Conservation (phyloP, 257 asterid genomes). For the Asclepias syriaca region DNA sequence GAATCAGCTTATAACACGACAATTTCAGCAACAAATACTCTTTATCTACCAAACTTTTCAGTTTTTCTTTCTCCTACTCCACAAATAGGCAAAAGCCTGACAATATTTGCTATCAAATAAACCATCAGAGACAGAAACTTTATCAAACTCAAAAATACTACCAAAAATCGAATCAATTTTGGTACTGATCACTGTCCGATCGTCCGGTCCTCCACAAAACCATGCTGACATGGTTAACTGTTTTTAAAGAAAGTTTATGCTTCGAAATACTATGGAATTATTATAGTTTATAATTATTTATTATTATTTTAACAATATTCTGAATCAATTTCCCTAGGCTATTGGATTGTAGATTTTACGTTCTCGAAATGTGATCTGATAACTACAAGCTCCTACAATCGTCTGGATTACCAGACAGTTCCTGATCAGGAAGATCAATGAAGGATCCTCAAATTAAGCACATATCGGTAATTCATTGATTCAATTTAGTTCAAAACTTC, state of each 20-base stretch:
- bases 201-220: too few relatives aligned
- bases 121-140: background rate
- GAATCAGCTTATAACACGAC: background rate
- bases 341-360: background rate
- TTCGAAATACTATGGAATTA: background rate
- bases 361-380: background rate
- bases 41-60: background rate
- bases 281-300: too few relatives aligned
- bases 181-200: too few relatives aligned
- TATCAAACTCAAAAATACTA: background rate
- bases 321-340: background rate
- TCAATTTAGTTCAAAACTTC: background rate
- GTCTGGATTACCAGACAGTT: background rate
- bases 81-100: background rate
- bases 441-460: background rate
- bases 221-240: background rate
- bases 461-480: background rate
- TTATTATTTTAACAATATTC: background rate
- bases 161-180: too few relatives aligned
- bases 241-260: background rate
- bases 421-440: background rate
- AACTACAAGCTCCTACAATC: background rate
- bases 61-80: background rate
- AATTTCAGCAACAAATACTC: background rate
- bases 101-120: background rate